Evolutionary conservation across 2,329 filamentous ascomycete species (phyloP).

Genomic region (Amesomyces nigricolor): DNA sequence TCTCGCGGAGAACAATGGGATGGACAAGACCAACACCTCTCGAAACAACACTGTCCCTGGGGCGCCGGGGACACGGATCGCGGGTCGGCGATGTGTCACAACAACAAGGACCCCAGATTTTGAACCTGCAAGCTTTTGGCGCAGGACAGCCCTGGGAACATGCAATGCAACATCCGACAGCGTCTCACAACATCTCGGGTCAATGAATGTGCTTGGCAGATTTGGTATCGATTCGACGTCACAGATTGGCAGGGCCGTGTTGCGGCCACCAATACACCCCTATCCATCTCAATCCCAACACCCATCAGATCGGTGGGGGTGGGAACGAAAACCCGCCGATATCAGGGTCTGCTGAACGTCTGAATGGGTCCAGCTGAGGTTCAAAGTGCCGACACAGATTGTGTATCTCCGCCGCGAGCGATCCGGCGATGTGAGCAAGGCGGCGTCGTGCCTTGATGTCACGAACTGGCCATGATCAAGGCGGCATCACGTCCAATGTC

Average conservation of each 20-base stretch:
- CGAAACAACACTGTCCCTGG: too few relatives aligned
- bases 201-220: not conserved
- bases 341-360: too few relatives aligned
- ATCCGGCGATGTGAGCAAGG: slow-evolving; percentile 3
- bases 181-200: not conserved
- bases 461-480: too few relatives aligned
- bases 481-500: not conserved
- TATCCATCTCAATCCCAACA: not conserved
- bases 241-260: not conserved
- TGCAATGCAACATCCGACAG: not conserved
- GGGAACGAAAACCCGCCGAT: not conserved
- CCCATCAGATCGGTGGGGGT: slow-evolving; percentile 8
- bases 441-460: not conserved
- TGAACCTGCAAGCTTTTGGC: not conserved
- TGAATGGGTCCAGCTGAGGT: not conserved
- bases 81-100: not conserved
- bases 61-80: too few relatives aligned
- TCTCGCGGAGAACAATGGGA: too few relatives aligned
- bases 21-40: too few relatives aligned
- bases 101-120: not conserved
- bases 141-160: not conserved
- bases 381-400: slow-evolving; percentile 11
- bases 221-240: not conserved
- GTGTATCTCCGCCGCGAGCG: not conserved
- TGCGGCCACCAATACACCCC: slow-evolving; percentile 1